Evolutionary conservation across 1,139 yeast genomes (phyloP).

Genomic region (Blastobotrys buckinghamii): DNA sequence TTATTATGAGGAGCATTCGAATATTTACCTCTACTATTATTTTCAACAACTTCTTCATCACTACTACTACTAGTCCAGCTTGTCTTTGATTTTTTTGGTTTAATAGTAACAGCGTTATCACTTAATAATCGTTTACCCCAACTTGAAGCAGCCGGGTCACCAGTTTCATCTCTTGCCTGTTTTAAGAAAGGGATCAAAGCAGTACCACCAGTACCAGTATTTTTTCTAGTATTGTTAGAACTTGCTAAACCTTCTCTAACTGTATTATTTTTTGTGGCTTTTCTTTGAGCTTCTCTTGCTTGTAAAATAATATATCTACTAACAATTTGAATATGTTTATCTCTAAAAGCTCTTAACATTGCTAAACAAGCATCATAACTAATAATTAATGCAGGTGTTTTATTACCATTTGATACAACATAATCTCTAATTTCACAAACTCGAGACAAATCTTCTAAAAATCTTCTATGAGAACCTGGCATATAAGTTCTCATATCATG

Average conservation of each 20-base stretch:
- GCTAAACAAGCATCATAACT: constrained; percentile 89
- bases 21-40: too few relatives aligned
- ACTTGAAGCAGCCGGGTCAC: constrained; percentile 81
- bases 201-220: constrained; percentile 92
- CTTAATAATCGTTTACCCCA: constrained; percentile 80
- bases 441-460: constrained; percentile 53
- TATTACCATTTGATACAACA: constrained; percentile 43
- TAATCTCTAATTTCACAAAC: constrained; percentile 58
- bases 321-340: constrained; percentile 88
- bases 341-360: constrained; percentile 82
- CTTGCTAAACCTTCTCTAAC: constrained; percentile 34
- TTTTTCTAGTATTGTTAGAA: constrained; percentile 36
- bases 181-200: constrained; percentile 84
- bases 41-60: constrained; percentile 19
- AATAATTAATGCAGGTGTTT: constrained; percentile 52
- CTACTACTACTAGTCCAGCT: constrained; percentile 8
- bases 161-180: constrained; percentile 94
- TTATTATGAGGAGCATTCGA: constrained; percentile 8
- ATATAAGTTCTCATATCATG: constrained; percentile 80
- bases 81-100: not conserved
- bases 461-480: constrained; percentile 81
- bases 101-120: constrained; percentile 30
- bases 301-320: constrained; percentile 80
- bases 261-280: constrained; percentile 23
- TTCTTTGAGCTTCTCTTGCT: constrained; percentile 41